A percentile compares a stretch with the other conserved stretches of the same genome.
phyloP scores from a whole-genome alignment of 371 early-diverging fungal genomes.

The Syncephalastrum monosporum region DNA sequence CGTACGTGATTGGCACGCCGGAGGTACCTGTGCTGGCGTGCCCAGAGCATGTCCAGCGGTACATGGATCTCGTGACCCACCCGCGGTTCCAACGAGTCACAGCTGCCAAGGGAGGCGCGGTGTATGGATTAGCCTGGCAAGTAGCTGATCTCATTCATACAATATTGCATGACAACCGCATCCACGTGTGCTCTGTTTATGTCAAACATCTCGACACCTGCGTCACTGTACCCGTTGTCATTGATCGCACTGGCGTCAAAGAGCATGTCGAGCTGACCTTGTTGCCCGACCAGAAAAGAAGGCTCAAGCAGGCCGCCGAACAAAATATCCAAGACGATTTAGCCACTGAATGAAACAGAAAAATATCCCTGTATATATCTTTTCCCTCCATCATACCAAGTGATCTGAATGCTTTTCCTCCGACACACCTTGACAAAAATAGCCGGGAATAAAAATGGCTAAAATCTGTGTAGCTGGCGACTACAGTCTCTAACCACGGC shows the following conservation, averaged over 20 bases:
- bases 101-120: conserved; percentile 76
- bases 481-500: too few relatives aligned
- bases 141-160: conserved; percentile 58
- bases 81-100: conserved; percentile 71
- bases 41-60: conserved; percentile 49
- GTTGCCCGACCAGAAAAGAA: conserved; percentile 13
- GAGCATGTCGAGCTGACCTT: conserved; percentile 55
- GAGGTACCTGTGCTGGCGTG: conserved; percentile 72
- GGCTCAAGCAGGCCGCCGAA: conserved; percentile 2
- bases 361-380: too few relatives aligned
- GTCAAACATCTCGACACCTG: conserved; percentile 58
- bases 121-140: conserved; percentile 77
- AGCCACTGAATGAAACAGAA: too few relatives aligned
- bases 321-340: background rate
- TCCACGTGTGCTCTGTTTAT: conserved; percentile 61
- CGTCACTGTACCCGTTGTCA: conserved; percentile 64
- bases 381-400: too few relatives aligned
- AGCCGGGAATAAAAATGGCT: too few relatives aligned
- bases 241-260: conserved; percentile 60
- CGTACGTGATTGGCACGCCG: conserved; percentile 77
- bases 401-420: too few relatives aligned
- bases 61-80: conserved; percentile 51
- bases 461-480: too few relatives aligned
- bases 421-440: too few relatives aligned
- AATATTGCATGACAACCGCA: conserved; percentile 50